Conservation (phyloP, 306 rosid genomes). For the Cucumis melo region DNA sequence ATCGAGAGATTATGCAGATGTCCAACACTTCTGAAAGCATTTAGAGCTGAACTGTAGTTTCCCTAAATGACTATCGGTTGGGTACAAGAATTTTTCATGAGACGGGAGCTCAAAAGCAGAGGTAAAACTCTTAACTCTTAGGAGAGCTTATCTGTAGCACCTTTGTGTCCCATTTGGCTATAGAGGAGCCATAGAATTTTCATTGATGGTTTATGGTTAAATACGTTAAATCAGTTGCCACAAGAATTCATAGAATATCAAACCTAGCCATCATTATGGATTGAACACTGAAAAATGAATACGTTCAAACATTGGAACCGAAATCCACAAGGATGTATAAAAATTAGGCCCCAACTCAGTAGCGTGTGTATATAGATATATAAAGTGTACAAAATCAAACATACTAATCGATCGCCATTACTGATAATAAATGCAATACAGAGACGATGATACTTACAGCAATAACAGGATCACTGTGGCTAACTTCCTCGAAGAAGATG, state of each 20-base stretch:
- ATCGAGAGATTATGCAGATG: background rate
- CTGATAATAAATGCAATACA: background rate
- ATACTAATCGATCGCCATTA: background rate
- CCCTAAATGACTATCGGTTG: background rate
- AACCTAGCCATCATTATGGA: background rate
- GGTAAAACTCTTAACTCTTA: background rate
- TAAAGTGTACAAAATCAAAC: background rate
- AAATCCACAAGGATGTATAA: background rate
- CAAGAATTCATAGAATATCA: background rate
- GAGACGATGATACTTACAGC: conserved; percentile 29
- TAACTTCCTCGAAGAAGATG: conserved; percentile 47
- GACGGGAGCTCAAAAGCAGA: background rate
- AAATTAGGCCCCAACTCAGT: background rate
- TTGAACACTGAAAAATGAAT: background rate
- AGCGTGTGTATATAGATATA: background rate
- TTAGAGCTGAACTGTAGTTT: background rate
- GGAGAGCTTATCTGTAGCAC: background rate
- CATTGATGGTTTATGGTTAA: background rate
- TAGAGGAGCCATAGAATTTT: background rate
- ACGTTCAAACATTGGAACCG: background rate
- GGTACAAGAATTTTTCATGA: background rate
- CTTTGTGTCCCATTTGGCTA: background rate
- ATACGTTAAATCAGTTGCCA: background rate
- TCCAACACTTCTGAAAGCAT: background rate
- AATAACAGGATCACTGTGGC: conserved; percentile 54